Base-by-base conservation (phyloP, 2,329 filamentous ascomycete genomes). In the Cryphonectria japonica region DNA sequence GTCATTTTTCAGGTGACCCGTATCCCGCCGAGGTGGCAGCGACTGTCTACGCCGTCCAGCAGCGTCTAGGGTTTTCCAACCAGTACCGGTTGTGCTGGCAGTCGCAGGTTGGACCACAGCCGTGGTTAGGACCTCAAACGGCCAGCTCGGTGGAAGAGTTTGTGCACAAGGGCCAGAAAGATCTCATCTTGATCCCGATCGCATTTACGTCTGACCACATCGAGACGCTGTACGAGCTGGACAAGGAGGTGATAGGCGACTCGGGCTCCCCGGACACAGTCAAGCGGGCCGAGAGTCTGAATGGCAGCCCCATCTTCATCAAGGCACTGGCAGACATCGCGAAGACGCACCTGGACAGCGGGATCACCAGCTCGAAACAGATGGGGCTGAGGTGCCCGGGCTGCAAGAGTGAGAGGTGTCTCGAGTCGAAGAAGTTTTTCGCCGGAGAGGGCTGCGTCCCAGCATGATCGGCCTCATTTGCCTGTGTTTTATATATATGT, bases 141-240 rank as follows among this genome's bases (percentile, higher is more conserved):
- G 91, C 91, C 72, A 90, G 92, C 75, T 95, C 95, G 0, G 96
- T 99, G 14, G 90, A 95, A 78, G 88, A 94, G 72, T 97, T 98
- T 79, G 90, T 98, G 75, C 89, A 92, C 78, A 94, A 96, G 81
- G 96, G 95, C 0, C 93, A 98, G 78, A 97, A 91, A 69, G 94
- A 99, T 78, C 86, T 99, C 69, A 86, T 98, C 1, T 86, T 99
- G 8, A 94, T 99, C 69, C 96, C 96, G 0, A 97, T 99, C 75
- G 96, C 96, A 7, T 99, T 99, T 80, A 99, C 96, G 0, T 97
- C 93, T n/a, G 96, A 99, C 78, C 96, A 99, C 79, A 99, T 99
- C 75, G 96, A 99, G 83, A 99, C 96, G 0, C 85, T 99, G 0
- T 98, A 92, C 79, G 96, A 99, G 81, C 85, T 99, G 67, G 96